Percentiles rank a stretch among this genome's conserved stretches.
phyloP scores from a whole-genome alignment of 768 basidiomycete genomes.

The Amanita fuliginea region DNA sequence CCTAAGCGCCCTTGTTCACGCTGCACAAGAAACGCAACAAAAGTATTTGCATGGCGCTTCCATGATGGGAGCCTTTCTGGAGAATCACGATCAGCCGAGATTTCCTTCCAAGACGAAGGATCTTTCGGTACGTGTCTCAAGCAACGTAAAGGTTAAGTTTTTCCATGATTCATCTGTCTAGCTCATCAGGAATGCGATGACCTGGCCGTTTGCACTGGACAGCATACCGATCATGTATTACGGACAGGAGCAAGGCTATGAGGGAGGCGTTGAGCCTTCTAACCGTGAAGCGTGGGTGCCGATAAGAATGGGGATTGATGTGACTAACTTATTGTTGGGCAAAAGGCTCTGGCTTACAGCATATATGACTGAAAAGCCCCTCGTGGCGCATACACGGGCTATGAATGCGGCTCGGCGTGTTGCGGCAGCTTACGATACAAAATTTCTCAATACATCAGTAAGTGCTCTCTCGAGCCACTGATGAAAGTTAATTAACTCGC shows the following conservation, averaged over 20 bases:
- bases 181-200: slow-evolving; percentile 43
- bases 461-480: slow-evolving; percentile 6
- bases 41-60: slow-evolving; percentile 26
- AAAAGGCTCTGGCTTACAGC: slow-evolving; percentile 51
- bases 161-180: background rate
- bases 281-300: slow-evolving; percentile 48
- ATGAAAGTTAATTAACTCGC: background rate
- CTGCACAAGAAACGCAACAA: slow-evolving; percentile 26
- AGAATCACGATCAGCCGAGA: slow-evolving; percentile 60
- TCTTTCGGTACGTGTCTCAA: slow-evolving; percentile 23
- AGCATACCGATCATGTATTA: slow-evolving; percentile 66
- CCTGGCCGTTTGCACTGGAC: slow-evolving; percentile 54
- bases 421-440: slow-evolving; percentile 29
- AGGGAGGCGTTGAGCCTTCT: slow-evolving; percentile 43
- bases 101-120: slow-evolving; percentile 40
- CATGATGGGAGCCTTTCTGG: slow-evolving; percentile 53
- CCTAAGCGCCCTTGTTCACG: slow-evolving; percentile 21
- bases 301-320: background rate
- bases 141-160: too few relatives aligned
- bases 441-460: slow-evolving; percentile 38
- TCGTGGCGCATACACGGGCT: slow-evolving; percentile 31
- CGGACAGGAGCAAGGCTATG: slow-evolving; percentile 60
- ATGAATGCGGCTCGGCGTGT: slow-evolving; percentile 45
- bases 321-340: background rate
- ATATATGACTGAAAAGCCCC: slow-evolving; percentile 37